These are phyloP conservation scores for Wallacemonas collosoma DNA, from an alignment of 208 protist genomes.

Conservation along the genomic window DNA sequence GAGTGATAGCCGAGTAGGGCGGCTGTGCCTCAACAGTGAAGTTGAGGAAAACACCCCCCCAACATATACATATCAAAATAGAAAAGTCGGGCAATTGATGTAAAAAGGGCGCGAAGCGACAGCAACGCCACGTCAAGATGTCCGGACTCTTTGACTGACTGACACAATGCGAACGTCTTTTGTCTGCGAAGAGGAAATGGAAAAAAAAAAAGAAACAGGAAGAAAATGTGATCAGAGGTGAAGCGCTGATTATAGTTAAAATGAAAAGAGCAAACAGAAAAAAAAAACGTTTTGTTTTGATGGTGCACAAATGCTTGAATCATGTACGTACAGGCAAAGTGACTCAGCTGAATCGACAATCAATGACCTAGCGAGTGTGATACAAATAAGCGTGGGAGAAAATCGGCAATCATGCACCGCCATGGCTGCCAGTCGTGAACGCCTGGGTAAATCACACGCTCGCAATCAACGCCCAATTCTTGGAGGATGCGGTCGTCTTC, in stretches of 20 bases:
- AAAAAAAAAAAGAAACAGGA: conserved; percentile 19
- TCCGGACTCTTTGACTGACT: neutral
- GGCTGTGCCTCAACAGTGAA: too few species aligned
- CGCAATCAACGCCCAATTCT: conserved; percentile 27
- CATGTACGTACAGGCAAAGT: neutral
- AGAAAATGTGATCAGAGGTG: neutral
- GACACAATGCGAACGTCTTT: neutral
- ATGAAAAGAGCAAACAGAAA: conserved; percentile 1
- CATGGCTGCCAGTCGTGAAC: conserved; percentile 43
- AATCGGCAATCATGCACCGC: conserved; percentile 28
- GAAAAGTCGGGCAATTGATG: too few species aligned
- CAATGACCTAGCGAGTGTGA: neutral
- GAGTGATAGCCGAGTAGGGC: too few species aligned
- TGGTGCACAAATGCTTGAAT: neutral
- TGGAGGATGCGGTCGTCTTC: conserved; percentile 26
- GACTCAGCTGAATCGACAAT: neutral
- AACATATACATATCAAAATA: too few species aligned
- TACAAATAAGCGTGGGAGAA: conserved; percentile 30
- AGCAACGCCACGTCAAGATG: neutral
- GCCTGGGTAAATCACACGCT: conserved; percentile 29
- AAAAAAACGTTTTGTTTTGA: neutral
- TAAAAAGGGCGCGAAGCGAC: too few species aligned
- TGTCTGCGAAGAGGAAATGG: neutral
- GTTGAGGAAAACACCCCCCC: too few species aligned
- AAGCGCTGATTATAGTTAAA: neutral